Evolutionary conservation across 2,329 filamentous ascomycete genomes (phyloP).

Genomic region (Cytospora mali): DNA sequence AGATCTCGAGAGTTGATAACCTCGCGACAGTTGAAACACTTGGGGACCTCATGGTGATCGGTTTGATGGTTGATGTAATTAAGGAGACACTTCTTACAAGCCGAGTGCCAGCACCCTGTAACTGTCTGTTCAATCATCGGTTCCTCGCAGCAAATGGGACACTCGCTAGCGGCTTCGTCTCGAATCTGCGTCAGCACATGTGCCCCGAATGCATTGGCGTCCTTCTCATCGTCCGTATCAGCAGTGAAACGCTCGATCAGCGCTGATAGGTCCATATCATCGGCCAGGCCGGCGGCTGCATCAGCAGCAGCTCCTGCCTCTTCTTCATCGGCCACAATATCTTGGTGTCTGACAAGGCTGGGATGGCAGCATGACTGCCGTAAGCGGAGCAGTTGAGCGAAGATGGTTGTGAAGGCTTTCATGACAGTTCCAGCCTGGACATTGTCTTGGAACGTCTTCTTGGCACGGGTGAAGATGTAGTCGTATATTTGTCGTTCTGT

Average conservation of each 20-base stretch:
- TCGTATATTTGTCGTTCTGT: slow-evolving; percentile 91
- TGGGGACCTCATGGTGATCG: slow-evolving; percentile 72
- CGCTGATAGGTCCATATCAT: slow-evolving; percentile 93
- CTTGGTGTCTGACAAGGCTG: slow-evolving; percentile 81
- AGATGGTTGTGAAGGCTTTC: slow-evolving; percentile 96
- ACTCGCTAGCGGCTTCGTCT: slow-evolving; percentile 84
- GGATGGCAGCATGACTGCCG: slow-evolving; percentile 96
- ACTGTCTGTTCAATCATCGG: slow-evolving; percentile 88
- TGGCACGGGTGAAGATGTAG: slow-evolving; percentile 81
- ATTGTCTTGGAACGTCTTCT: slow-evolving; percentile 81
- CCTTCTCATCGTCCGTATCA: slow-evolving; percentile 61
- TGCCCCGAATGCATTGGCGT: slow-evolving; percentile 75
- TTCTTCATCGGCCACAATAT: slow-evolving; percentile 84
- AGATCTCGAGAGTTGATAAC: slow-evolving; percentile 80
- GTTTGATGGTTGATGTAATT: slow-evolving; percentile 87
- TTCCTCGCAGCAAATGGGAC: slow-evolving; percentile 92
- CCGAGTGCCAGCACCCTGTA: slow-evolving; percentile 96
- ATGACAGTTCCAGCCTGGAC: slow-evolving; percentile 89
- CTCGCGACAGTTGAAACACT: slow-evolving; percentile 90
- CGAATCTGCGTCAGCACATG: slow-evolving; percentile 91
- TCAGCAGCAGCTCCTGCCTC: slow-evolving; percentile 79
- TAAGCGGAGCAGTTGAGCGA: slow-evolving; percentile 91
- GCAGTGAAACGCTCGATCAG: slow-evolving; percentile 84
- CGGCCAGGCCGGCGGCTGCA: slow-evolving; percentile 76
- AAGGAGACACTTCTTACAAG: slow-evolving; percentile 90